Evolutionary conservation across 176 grass and related monocot genomes (phyloP), one percentile per base, ranked within the genome.

Genomic region (Avena insularis): DNA sequence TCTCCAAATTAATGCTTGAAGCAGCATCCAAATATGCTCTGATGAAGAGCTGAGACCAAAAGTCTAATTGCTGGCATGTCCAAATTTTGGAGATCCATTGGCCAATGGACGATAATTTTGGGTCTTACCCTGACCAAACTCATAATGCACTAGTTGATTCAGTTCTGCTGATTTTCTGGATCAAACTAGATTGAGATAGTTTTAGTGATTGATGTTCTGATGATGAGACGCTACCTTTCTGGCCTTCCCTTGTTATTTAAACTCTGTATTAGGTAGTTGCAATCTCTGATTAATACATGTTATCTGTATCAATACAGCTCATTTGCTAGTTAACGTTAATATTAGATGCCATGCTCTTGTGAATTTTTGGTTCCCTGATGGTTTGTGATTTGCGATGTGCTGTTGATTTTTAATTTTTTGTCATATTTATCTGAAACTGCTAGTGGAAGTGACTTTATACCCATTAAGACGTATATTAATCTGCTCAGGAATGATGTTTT

Each of bases 401-500:
- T 53, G 50, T 53, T 13, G 3, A 15, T 53, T 53, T 53, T 53
- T 13, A 43, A 7, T 53, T 48, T 53, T 14, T 13, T 53, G 14
- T 53, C 50, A 53, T 36, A 36, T 17, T 8, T 14, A 16, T 36
- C 14, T 68, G 65, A 15, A 2, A 68, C 31, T 80, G 51, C 48
- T 16, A 70, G 9, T 19, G 33, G 25, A 29, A 63, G 56, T 50
- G 6, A 71, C 47, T 33, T 49, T 43, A 71, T 54, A 16, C 13
- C 13, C 13, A 5, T 53, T 53, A 14, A 14, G 13, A 14, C 7
- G 15, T 55, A 10, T 56, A 56, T 56, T 19, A 56, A 4, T 6
- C 35, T 69, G 11, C 62, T 60, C 16, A 50, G 4, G 45, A 54
- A 77, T 81, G n/a, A 21, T 76, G 59, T 46, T 66, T 81, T 81